Base-by-base conservation (phyloP, 257 asterid species). In the Rauvolfia tetraphylla region DNA sequence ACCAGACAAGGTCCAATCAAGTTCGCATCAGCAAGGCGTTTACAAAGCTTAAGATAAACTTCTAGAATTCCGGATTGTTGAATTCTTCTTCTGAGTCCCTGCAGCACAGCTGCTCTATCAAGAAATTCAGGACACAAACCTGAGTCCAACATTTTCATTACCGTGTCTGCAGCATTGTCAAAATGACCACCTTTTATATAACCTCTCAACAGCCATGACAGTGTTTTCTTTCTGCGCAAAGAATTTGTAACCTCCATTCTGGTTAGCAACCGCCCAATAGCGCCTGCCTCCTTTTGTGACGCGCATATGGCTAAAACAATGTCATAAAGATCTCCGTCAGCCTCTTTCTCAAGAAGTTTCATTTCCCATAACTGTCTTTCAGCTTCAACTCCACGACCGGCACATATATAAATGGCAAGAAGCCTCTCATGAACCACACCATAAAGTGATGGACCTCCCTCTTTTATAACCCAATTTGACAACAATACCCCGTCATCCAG, bases 241-340 rank as follows among this genome's bases (percentile, higher is more conserved):
- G 91, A 81, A 81, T 94, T 84, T n/a, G 87, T 66, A 5, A 83
- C 81, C 54, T 95, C 99, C 79, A 81, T 79, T 12, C 92, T 79
- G 0, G 96, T 83, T 6, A 92, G 97, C 72, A 95, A 56, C 78
- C 99, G 83, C 38, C 82, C 80, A 13, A 95, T 86, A 0, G 99
- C 79, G 3, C 86, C 73, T 1, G 79, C 67, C 80, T 91, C 96
- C 76, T 89, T 86, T 69, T 89, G 92, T 2, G 97, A 93, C 22
- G 98, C 99, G 74, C 99, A 95, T 51, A 95, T 95, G n/a, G 99
- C 99, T 51, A 95, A 58, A 33, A 95, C 99, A 10, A 95, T 86
- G 81, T 92, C 91, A 13, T 90, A 86, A n/a, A 95, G 84, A 78
- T 91, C 98, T 75, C 81, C 89, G 46, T 85, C 93, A 7, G 92